Conservation (phyloP, 768 basidiomycete species). For the Chiua virens region DNA sequence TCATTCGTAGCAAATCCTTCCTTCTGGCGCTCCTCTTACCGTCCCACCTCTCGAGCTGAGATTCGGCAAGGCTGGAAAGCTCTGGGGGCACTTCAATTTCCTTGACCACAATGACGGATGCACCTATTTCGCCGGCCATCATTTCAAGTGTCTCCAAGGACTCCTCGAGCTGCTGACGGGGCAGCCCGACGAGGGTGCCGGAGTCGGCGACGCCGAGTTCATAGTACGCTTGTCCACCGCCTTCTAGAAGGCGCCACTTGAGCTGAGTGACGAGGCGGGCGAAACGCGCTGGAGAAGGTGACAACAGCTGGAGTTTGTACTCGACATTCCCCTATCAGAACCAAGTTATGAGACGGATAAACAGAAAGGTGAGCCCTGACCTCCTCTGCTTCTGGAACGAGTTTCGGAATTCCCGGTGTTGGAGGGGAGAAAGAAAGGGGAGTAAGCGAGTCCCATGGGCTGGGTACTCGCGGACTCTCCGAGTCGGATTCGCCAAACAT, state of each 20-base stretch:
- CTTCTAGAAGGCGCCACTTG: slow-evolving; percentile 90
- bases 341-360: neutral
- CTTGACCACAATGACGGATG: slow-evolving; percentile 87
- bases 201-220: slow-evolving; percentile 85
- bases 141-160: slow-evolving; percentile 85
- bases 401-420: slow-evolving; percentile 51
- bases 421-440: slow-evolving; percentile 44
- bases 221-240: slow-evolving; percentile 81
- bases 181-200: slow-evolving; percentile 81
- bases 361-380: slow-evolving; percentile 20
- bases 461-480: slow-evolving; percentile 75
- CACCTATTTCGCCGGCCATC: slow-evolving; percentile 95
- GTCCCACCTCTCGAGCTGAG: slow-evolving; percentile 34
- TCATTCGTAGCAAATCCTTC: slow-evolving; percentile 28
- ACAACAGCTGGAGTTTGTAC: slow-evolving; percentile 89
- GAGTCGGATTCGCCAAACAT: slow-evolving; percentile 87
- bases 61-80: slow-evolving; percentile 38
- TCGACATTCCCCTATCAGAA: slow-evolving; percentile 76
- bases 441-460: slow-evolving; percentile 80
- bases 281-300: slow-evolving; percentile 74
- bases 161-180: slow-evolving; percentile 68
- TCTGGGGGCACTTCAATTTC: slow-evolving; percentile 76
- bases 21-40: slow-evolving; percentile 38
- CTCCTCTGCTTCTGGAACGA: slow-evolving; percentile 76
- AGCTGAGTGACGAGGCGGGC: slow-evolving; percentile 89